Evolutionary conservation across 2,329 filamentous ascomycete species (phyloP).

Genomic region (Pochonia chlamydosporia): DNA sequence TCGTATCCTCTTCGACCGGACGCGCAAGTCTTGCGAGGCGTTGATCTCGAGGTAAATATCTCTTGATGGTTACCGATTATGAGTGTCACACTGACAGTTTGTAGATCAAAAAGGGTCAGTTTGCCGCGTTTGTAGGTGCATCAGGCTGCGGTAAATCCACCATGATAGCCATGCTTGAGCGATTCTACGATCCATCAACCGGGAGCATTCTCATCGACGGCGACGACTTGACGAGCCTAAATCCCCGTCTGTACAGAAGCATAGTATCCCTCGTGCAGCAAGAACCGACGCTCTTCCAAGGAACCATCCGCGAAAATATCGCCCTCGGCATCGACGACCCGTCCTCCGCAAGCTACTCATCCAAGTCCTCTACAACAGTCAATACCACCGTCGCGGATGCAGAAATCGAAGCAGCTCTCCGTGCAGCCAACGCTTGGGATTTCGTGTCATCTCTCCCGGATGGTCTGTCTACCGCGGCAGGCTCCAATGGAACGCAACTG

Average conservation of each 20-base stretch:
- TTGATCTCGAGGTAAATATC: conserved; percentile 30
- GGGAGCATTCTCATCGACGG: conserved; percentile 42
- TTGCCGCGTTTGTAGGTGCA: conserved; percentile 48
- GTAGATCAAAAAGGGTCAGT: conserved; percentile 42
- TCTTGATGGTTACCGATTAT: too few species aligned
- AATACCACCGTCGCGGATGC: conserved; percentile 20
- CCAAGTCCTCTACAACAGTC: conserved; percentile 15
- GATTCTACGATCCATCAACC: conserved; percentile 36
- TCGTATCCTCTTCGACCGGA: conserved; percentile 49
- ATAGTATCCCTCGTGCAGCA: conserved; percentile 52
- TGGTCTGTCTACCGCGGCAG: conserved; percentile 81
- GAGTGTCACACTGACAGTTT: too few species aligned
- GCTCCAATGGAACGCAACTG: conserved; percentile 39
- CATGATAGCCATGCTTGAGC: conserved; percentile 46
- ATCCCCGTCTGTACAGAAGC: conserved; percentile 44
- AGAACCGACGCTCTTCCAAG: conserved; percentile 66
- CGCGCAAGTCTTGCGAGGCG: conserved; percentile 33
- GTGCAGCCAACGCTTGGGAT: conserved; percentile 42
- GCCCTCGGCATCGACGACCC: conserved; percentile 12
- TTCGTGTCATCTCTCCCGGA: conserved; percentile 78
- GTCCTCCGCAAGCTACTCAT: conserved; percentile 12
- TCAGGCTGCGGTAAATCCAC: conserved; percentile 58
- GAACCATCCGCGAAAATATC: conserved; percentile 80
- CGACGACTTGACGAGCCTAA: conserved; percentile 33
- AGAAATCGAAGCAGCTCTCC: conserved; percentile 36